Conservation (phyloP, 331 rosid genomes). For the Malus hybrid region DNA sequence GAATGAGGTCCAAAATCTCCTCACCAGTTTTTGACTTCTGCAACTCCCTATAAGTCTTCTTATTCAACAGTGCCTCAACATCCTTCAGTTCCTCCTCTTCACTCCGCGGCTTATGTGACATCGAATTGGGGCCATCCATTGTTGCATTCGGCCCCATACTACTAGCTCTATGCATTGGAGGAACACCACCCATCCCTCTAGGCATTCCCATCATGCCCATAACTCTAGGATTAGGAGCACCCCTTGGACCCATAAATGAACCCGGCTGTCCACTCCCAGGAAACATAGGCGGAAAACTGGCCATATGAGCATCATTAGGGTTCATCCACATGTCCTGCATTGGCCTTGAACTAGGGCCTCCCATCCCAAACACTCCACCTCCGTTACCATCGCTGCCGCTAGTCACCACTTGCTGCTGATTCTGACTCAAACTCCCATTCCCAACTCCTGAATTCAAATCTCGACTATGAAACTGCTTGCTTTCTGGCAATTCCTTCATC, state of each 20-base stretch:
- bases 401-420: slow-evolving; percentile 42
- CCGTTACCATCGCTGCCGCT: slow-evolving; percentile 26
- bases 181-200: slow-evolving; percentile 48
- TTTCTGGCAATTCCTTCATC: slow-evolving; percentile 76
- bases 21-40: slow-evolving; percentile 87
- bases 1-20: slow-evolving; percentile 94
- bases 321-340: slow-evolving; percentile 72
- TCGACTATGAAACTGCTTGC: slow-evolving; percentile 35
- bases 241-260: slow-evolving; percentile 40
- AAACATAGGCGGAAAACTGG: slow-evolving; percentile 50
- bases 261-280: slow-evolving; percentile 37
- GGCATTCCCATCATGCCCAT: slow-evolving; percentile 60
- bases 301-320: slow-evolving; percentile 49
- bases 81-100: slow-evolving; percentile 88
- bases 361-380: slow-evolving; percentile 54
- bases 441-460: slow-evolving; percentile 48
- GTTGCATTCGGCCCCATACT: slow-evolving; percentile 50
- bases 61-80: slow-evolving; percentile 76
- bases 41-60: slow-evolving; percentile 76
- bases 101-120: slow-evolving; percentile 42
- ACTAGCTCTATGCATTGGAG: slow-evolving; percentile 58
- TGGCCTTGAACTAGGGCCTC: slow-evolving; percentile 53
- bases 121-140: slow-evolving; percentile 33
- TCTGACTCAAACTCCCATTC: slow-evolving; percentile 30
- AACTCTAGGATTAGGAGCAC: slow-evolving; percentile 53